Evolutionary conservation across 2,329 filamentous ascomycete genomes (phyloP).

Genomic region (Aspergillus sp.): DNA sequence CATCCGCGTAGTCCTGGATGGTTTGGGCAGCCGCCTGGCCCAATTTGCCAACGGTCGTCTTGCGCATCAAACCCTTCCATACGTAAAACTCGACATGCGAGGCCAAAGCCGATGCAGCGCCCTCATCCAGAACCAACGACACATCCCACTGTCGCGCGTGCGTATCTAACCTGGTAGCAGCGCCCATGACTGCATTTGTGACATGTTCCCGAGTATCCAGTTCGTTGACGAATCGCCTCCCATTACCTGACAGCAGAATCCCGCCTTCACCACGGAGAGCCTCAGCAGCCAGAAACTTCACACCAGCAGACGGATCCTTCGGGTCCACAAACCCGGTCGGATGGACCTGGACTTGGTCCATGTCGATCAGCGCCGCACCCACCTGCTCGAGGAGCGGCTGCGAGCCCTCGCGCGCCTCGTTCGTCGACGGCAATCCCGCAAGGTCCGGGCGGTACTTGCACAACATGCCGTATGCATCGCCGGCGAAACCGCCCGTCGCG

Average conservation of each 20-base stretch:
- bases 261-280: slow-evolving; percentile 62
- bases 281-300: slow-evolving; percentile 65
- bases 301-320: slow-evolving; percentile 39
- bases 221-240: slow-evolving; percentile 61
- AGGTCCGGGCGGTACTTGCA: slow-evolving; percentile 59
- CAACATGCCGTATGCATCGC: slow-evolving; percentile 58
- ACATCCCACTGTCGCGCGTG: slow-evolving; percentile 57
- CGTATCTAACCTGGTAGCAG: slow-evolving; percentile 15
- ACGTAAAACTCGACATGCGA: slow-evolving; percentile 62
- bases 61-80: slow-evolving; percentile 60
- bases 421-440: slow-evolving; percentile 59
- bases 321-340: slow-evolving; percentile 64
- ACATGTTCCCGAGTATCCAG: slow-evolving; percentile 58
- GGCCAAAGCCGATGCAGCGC: slow-evolving; percentile 50
- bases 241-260: slow-evolving; percentile 47
- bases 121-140: slow-evolving; percentile 59
- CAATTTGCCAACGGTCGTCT: slow-evolving; percentile 54
- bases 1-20: slow-evolving; percentile 50
- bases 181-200: slow-evolving; percentile 51
- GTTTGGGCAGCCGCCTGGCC: slow-evolving; percentile 37
- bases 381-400: slow-evolving; percentile 44
- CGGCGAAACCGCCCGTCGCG: slow-evolving; percentile 61
- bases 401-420: slow-evolving; percentile 56
- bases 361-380: slow-evolving; percentile 44
- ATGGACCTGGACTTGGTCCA: slow-evolving; percentile 59